Evolutionary conservation across 208 protist genomes (phyloP), one percentile per base, ranked within the genome.

Genomic region (Vickermania spadyakhi): DNA sequence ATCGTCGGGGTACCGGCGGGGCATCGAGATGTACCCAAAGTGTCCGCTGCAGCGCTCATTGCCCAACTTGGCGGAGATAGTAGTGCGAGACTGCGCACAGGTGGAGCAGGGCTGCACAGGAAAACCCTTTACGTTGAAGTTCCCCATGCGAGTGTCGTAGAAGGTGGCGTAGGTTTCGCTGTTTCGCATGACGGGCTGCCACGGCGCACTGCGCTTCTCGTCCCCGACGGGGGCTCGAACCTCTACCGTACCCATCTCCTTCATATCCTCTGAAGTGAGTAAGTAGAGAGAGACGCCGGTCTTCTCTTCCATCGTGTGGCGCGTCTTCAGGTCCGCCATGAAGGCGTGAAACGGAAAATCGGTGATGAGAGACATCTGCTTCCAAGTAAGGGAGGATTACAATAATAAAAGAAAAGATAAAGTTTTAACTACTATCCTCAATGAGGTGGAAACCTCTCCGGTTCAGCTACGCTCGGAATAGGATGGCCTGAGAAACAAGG

Each of bases 101-200:
- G 85, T 91, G 52, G 84, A 59, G 72, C 88, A 95, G 31, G 83
- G 56, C 70, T 93, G 84, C n/a, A 77, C 72, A 3, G 82, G 72
- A 55, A 91, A 91, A 18, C 73, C 69, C 36, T 75, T 79, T 2
- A 80, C 66, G 52, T 89, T 75, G 57, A 95, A 95, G 79, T 95
- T 95, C 14, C 88, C 88, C 88, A 95, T 95, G 51, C 83, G 84
- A 26, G 79, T 72, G 67, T 95, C 88, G 70, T 88, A 95, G 66
- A 95, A 92, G 25, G 88, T 93, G 7, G 74, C 59, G 27, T 72
- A 51, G 28, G 70, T 58, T 25, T 77, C 75, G 51, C 67, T 76
- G 18, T 72, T 67, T 14, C 26, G 52, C 31, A 21, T 25, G 31
- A 80, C 71, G 0, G 78, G 78, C 36, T 70, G 69, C 80, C 80